Conservation (phyloP, 352 stramenopile species). For the Phytophthora crassamura region DNA sequence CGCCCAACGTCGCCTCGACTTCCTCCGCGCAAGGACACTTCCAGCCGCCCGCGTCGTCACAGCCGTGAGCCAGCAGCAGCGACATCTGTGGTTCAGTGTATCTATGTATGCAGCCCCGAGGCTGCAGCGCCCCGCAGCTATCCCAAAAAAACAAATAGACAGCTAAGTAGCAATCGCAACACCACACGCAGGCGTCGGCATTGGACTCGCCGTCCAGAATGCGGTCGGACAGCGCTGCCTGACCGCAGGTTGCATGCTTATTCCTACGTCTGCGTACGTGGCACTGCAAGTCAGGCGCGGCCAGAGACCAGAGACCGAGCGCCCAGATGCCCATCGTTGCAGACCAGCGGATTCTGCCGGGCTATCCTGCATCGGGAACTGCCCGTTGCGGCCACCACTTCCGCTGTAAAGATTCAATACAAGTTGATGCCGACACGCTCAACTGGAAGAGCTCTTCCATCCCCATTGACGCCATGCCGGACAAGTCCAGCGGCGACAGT, state of each 20-base stretch:
- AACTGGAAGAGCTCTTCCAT: too few species aligned
- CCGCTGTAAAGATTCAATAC: too few species aligned
- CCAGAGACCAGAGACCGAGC: constrained; percentile 13
- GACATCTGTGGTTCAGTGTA: constrained; percentile 27
- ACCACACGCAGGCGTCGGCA: too few species aligned
- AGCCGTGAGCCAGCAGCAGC: constrained; percentile 18
- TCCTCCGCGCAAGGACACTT: constrained; percentile 40
- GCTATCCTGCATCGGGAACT: not conserved
- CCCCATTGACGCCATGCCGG: too few species aligned
- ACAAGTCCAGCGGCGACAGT: too few species aligned
- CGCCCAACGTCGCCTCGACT: constrained; percentile 23
- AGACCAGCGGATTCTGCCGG: constrained; percentile 29
- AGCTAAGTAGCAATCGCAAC: constrained; percentile 20
- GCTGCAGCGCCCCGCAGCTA: constrained; percentile 7
- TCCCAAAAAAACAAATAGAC: constrained; percentile 44
- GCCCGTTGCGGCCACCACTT: too few species aligned
- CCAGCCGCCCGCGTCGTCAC: constrained; percentile 30
- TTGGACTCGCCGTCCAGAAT: not conserved
- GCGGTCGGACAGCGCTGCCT: constrained; percentile 20
- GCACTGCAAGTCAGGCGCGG: constrained; percentile 11
- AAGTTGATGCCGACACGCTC: too few species aligned
- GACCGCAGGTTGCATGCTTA: constrained; percentile 17
- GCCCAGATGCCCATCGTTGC: constrained; percentile 19
- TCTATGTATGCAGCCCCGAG: constrained; percentile 34
- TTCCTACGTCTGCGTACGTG: constrained; percentile 20